These are phyloP conservation scores for Plasmodium blacklocki DNA, from an alignment of 169 alveolate genomes.

Conservation along the genomic window DNA sequence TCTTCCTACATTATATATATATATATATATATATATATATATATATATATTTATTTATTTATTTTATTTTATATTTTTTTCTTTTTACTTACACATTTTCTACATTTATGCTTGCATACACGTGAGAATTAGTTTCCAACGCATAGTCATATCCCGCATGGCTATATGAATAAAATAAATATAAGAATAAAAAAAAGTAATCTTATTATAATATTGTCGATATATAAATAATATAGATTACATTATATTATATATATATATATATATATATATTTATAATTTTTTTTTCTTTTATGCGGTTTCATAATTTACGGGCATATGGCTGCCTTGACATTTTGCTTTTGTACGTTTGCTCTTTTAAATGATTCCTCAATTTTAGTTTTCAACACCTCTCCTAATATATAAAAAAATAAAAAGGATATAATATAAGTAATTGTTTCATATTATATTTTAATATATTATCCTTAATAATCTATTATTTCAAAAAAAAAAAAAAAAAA, in stretches of 20 bases:
- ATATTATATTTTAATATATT: not conserved
- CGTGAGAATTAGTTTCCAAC: conserved; percentile 94
- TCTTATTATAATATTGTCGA: not conserved
- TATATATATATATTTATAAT: not conserved
- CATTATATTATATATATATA: not conserved
- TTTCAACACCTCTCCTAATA: conserved; percentile 29
- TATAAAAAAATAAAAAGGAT: conserved; percentile 1
- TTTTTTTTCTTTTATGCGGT: not conserved
- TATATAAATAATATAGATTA: not conserved
- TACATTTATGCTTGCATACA: conserved; percentile 88
- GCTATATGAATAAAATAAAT: conserved; percentile 64
- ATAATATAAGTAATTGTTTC: not conserved
- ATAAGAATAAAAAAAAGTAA: not conserved
- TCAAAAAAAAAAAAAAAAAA: no score
- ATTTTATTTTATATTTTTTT: not conserved
- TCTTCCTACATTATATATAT: conserved; percentile 73
- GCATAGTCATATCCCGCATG: conserved; percentile 96
- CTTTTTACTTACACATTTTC: conserved; percentile 76
- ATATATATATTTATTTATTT: not conserved
- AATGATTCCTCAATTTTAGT: conserved; percentile 20
- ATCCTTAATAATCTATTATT: not conserved
- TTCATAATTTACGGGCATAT: conserved; percentile 57
- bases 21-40: not conserved
- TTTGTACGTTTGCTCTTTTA: conserved; percentile 15
- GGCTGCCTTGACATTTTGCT: conserved; percentile 61